phyloP scores from a whole-genome alignment of 2,329 filamentous ascomycete species.

The Fusarium pseudoanthophilum region DNA sequence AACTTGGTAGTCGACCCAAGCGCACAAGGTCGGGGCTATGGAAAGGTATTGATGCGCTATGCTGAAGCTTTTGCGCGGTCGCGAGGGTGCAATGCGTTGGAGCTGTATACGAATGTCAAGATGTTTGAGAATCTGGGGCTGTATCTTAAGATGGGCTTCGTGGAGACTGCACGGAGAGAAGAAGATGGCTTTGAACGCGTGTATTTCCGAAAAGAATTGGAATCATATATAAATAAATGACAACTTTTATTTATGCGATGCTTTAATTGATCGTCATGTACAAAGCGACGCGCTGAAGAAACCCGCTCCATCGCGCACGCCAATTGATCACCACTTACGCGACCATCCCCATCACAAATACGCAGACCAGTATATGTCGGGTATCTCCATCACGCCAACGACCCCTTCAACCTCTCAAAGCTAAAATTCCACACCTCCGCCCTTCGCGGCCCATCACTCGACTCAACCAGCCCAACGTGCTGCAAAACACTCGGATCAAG shows the following conservation, averaged over 20 bases:
- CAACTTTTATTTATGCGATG: background rate
- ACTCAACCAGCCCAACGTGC: constrained; percentile 50
- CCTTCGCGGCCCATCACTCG: constrained; percentile 43
- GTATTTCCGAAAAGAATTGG: constrained; percentile 49
- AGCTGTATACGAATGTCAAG: constrained; percentile 50
- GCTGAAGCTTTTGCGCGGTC: constrained; percentile 45
- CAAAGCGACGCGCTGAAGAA: background rate
- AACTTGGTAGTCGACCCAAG: constrained; percentile 46
- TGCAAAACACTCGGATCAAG: constrained; percentile 53
- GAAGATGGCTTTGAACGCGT: constrained; percentile 51
- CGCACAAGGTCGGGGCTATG: constrained; percentile 48
- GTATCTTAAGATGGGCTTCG: constrained; percentile 48
- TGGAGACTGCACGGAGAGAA: constrained; percentile 43
- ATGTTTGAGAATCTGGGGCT: constrained; percentile 50
- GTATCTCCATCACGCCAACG: background rate
- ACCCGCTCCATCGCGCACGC: background rate
- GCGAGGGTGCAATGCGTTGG: constrained; percentile 35
- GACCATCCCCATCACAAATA: background rate
- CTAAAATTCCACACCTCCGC: constrained; percentile 53
- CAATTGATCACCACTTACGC: background rate
- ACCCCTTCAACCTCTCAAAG: constrained; percentile 43
- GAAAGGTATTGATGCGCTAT: constrained; percentile 46
- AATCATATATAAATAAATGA: constrained; percentile 36
- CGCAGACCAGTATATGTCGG: background rate
- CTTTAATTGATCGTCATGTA: background rate